These are phyloP conservation scores for Ogataea glucozyma DNA, from an alignment of 805 yeast genomes.

Conservation along the genomic window DNA sequence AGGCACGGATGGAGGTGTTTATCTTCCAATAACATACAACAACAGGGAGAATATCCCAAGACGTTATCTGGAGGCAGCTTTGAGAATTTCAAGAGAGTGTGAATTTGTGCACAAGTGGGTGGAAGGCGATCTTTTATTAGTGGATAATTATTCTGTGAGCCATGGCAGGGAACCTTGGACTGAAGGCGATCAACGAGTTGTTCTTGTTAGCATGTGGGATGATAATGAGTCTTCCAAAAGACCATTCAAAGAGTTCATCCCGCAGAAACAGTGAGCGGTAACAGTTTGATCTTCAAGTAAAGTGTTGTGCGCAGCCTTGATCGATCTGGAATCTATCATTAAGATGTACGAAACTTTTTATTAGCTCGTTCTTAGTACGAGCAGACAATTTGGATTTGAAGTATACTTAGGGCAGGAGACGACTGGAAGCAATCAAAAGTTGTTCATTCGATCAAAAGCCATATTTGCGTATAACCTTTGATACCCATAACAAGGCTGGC, in stretches of 20 bases:
- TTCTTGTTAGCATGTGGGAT: slow-evolving; percentile 40
- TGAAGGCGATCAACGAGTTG: slow-evolving; percentile 30
- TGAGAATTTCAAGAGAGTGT: slow-evolving; percentile 16
- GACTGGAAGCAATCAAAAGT: too few species aligned
- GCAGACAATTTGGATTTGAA: too few species aligned
- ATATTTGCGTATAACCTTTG: too few species aligned
- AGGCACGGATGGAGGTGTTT: slow-evolving; percentile 7
- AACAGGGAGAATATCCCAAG: slow-evolving; percentile 20
- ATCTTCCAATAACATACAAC: slow-evolving; percentile 18
- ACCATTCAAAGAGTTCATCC: slow-evolving; percentile 18
- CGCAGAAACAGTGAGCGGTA: too few species aligned
- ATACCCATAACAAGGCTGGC: too few species aligned
- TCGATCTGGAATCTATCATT: too few species aligned
- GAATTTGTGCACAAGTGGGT: slow-evolving; percentile 33
- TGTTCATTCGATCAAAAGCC: too few species aligned
- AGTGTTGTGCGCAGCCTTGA: too few species aligned
- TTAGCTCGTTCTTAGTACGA: too few species aligned
- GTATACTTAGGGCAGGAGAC: too few species aligned
- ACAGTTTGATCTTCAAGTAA: too few species aligned
- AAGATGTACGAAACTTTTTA: too few species aligned
- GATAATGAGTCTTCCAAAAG: not conserved
- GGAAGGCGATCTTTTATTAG: slow-evolving; percentile 35
- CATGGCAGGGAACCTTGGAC: slow-evolving; percentile 36
- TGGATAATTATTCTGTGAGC: slow-evolving; percentile 37
- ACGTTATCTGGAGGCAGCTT: slow-evolving; percentile 22